Base-by-base conservation (phyloP, 176 grass and related monocot genomes). In the Rhynchospora pubera region DNA sequence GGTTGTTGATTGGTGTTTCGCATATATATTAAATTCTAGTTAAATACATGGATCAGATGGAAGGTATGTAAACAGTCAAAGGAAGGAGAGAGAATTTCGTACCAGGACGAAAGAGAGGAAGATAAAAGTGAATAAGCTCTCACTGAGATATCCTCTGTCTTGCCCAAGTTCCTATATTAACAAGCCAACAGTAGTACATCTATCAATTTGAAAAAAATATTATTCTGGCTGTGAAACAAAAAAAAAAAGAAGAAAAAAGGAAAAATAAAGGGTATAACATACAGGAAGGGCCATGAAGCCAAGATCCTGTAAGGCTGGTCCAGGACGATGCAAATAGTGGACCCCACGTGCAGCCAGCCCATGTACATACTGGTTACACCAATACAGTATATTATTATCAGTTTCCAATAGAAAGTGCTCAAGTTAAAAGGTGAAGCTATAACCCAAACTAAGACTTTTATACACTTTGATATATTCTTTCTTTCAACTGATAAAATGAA, bases 241-340 rank as follows among this genome's bases (percentile, higher is more conserved):
- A 68, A 68, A 6, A n/a, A n/a, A 28, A 1, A 4, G 45, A 45
- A 53, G 8, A 18, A 32, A 30, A 28, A 77, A 77, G 47, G 50
- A 77, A 77, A 32, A 3, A 22, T 62, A 22, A 80, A n/a, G 30
- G 42, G 65, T 45, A 83, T 39, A 32, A 69, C 87, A 79, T 88
- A 99, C 97, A 51, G 97, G 87, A 90, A 99, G 89, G 64, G 89
- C 85, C 97, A 96, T 87, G 87, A 99, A 99, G 65, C 97, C 97
- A 58, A 99, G 78, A 84, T 99, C 97, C 83, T 93, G 97, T 46
- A 99, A 92, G 68, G 85, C 84, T 77, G 97, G 97, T 67, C 93
- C 87, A 23, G 97, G 97, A 3, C 65, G 87, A 89, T 99, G 97
- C 61, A 99, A 91, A 92, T 99, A 99, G 85, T 99, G 97, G 79